Evolutionary conservation across 2,329 filamentous ascomycete species (phyloP), one percentile per base, ranked within the genome.

Genomic region (Fusarium falciforme): DNA sequence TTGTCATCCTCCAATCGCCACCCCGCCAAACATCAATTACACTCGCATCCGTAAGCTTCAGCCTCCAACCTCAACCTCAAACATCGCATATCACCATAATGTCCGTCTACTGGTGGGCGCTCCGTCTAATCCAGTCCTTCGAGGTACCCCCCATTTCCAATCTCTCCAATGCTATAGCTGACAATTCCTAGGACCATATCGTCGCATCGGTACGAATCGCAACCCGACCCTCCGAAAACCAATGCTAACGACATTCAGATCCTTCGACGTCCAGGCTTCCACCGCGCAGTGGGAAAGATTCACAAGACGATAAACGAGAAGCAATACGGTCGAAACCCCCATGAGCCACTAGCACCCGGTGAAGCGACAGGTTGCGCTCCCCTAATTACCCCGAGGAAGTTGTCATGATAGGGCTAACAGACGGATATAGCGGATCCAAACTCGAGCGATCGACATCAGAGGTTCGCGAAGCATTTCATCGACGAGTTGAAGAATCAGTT

Each of bases 401-500:
- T 49, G 27, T 14, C 22, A 31, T 22, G 11, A 38, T 64, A 6
- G 22, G n/a, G n/a, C 61, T 65, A 11, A 40, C 11, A 20, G 29
- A 31, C 25, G 9, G 38, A 55, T 58, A 17, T 52, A 80, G 81
- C 81, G 42, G 79, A 87, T 20, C 83, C 82, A 0, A 79, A 81
- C 29, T 68, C 77, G 5, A 58, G 49, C 16, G 70, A 64, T 6
- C 74, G 76, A 8, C 58, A 73, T 0, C 70, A 76, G 9, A 74
- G 74, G 4, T 89, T 89, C 67, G 42, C 87, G 1, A 83, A 79
- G 36, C 83, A 88, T 70, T 90, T 90, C 52, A 22, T 85, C 38
- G 83, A 88, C 11, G 88, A 90, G 79, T 62, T 90, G 6, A 84
- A 83, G 74, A 88, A 87, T 62, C 88, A 90, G 74, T 78, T 83